These are phyloP conservation scores for Allomyces arbusculus DNA, from an alignment of 192 early-diverging fungal genomes.

Conservation along the genomic window DNA sequence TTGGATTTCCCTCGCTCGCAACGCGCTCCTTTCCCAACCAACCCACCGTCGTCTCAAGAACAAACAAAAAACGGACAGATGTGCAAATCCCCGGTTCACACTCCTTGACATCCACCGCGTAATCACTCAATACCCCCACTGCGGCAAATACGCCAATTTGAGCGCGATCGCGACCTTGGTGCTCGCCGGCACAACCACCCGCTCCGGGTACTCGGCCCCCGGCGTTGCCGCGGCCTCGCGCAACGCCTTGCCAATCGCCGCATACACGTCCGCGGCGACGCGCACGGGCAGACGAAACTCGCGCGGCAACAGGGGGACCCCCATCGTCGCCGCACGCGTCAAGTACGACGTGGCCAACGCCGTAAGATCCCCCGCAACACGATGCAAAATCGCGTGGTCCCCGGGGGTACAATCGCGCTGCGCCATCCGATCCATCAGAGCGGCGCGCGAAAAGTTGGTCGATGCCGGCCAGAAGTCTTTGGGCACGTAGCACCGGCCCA, in stretches of 20 bases:
- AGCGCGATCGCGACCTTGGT: no score
- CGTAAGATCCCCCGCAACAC: background rate
- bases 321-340: background rate
- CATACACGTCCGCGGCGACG: slow-evolving; percentile 9
- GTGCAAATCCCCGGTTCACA: no score
- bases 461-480: background rate
- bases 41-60: no score
- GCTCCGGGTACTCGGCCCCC: slow-evolving; percentile 5
- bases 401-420: background rate
- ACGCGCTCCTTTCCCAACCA: no score
- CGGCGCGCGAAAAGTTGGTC: background rate
- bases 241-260: slow-evolving; percentile 7
- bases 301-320: slow-evolving; percentile 5
- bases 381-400: background rate
- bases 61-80: no score
- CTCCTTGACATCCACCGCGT: no score
- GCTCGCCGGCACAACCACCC: slow-evolving; percentile 2
- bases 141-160: no score
- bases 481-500: slow-evolving; percentile 10
- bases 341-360: slow-evolving; percentile 1
- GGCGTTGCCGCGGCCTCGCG: background rate
- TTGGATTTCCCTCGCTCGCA: no score
- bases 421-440: slow-evolving; percentile 2
- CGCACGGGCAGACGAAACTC: slow-evolving; percentile 3
- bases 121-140: no score